Base-by-base conservation (phyloP, 2,329 filamentous ascomycete genomes). In the Rugonectria rugulosa region DNA sequence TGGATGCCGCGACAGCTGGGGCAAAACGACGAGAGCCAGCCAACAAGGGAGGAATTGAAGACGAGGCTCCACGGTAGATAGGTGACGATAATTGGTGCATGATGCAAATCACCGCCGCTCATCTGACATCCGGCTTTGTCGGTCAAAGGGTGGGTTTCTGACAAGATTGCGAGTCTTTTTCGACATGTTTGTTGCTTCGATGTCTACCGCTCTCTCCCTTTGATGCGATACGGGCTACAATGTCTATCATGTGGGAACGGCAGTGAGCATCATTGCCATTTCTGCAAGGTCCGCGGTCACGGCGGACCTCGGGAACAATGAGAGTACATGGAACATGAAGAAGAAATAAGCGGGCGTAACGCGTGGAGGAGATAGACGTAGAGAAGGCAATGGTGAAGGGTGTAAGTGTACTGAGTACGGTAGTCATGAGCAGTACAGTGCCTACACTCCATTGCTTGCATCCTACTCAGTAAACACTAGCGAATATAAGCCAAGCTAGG, bases 91-190 rank as follows among this genome's bases (percentile, higher is more conserved):
- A 38, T 45, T 56, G 41, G 45, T 64, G 60, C 63, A 58, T 58
- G 40, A 62, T 57, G 58, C 53, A 62, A 62, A 65, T 65, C 48
- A 47, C 45, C 31, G 14, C 27, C 27, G 46, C 47, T 57, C 56
- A 59, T 56, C 36, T 60, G 51, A 55, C 52, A n/a, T n/a, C 53
- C 54, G 47, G 57, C 29, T 40, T 37, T 57, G 43, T 66, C 56
- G 60, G 62, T 45, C 51, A 32, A 54, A 56, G 57, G 65, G 63
- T 65, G 63, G 61, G 42, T 55, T 51, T 53, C 46, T 11, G 45
- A 41, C 23, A 53, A 55, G 42, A 53, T 60, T 63, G 51, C 48
- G 52, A 50, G 31, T 47, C 21, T 41, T 47, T 41, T 56, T 53
- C n/a, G n/a, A 15, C 29, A 32, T 12, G 6, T 32, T 12, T 38